A percentile compares a stretch with the other conserved stretches of the same genome.
phyloP scores from a whole-genome alignment of 495 filamentous ascomycete genomes.

The Lindgomyces ingoldianus region DNA sequence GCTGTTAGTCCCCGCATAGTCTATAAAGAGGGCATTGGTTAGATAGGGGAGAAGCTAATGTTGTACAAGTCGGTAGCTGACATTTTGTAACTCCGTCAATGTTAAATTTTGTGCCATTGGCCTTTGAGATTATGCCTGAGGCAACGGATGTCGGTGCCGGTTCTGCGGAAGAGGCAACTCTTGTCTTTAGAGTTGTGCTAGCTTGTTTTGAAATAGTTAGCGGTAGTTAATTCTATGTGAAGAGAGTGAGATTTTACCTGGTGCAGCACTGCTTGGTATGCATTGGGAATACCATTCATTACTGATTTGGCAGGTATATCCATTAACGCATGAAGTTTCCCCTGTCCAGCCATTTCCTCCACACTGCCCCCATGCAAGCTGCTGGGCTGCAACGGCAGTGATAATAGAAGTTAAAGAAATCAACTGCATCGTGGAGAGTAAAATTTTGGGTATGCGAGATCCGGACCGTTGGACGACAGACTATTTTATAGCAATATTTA shows the following conservation, averaged over 20 bases:
- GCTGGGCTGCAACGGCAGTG: constrained; percentile 7
- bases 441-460: not conserved
- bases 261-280: constrained; percentile 13
- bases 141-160: not conserved
- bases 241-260: not conserved
- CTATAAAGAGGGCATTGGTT: constrained; percentile 4
- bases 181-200: constrained; percentile 6
- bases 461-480: not conserved
- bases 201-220: no score
- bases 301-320: constrained; percentile 17
- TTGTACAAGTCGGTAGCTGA: constrained; percentile 33
- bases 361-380: constrained; percentile 12
- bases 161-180: not conserved
- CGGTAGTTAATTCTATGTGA: not conserved
- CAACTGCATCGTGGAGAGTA: constrained; percentile 5
- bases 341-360: constrained; percentile 9
- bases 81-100: constrained; percentile 60
- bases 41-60: not conserved
- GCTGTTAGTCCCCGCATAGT: constrained; percentile 69
- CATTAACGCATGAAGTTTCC: constrained; percentile 24
- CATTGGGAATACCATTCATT: constrained; percentile 31
- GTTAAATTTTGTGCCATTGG: constrained; percentile 51
- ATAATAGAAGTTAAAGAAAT: not conserved
- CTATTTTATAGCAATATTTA: no score
- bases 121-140: constrained; percentile 24